Evolutionary conservation across 768 basidiomycete species (phyloP), one percentile per base, ranked within the genome.

Genomic region (Lyophyllum decastes): DNA sequence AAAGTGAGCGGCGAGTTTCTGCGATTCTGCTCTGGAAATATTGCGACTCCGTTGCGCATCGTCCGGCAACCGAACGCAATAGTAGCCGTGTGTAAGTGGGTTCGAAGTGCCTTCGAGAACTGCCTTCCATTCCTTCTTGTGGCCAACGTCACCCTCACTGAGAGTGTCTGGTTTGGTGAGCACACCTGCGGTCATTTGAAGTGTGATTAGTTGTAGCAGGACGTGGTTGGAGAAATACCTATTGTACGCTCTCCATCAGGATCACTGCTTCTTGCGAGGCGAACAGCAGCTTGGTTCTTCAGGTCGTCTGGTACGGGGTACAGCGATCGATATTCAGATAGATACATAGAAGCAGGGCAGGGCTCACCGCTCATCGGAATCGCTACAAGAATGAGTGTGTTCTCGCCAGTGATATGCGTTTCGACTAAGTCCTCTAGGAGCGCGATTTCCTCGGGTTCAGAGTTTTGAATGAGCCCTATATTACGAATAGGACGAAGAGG

Each of bases 131-230:
- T 35, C 44, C 30, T 72, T 46, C 16, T 72, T 78, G 45, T 74
- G 45, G 41, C 78, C 72, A 4, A 66, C 75, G 2, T 79, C 73
- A 10, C 84, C 85, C 0, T 60, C 43, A 0, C 70, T 66, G 1
- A 91, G 68, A 4, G 68, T 75, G 60, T 92, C 90, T 0, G 87
- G 84, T 61, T 91, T 90, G 0, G 89, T 91, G 11, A 90, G 75
- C 1, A 91, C 80, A 5, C 85, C 88, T 90, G 19, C 21, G 21
- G 45, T 4, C 9, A 22, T 10, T 30, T n/a, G 12, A 17, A 26
- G 27, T 12, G n/a, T 16, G n/a, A n/a, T n/a, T n/a, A n/a, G 16
- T 38, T 11, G 33, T 43, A 58, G 27, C 16, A 8, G 6, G 7
- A 34, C 34, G 33, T 4, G 19, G 6, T 21, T 49, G 41, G 24